A percentile compares a stretch with the other conserved stretches of the same genome.
phyloP scores from a whole-genome alignment of 2,329 filamentous ascomycete species.

The Eutypa lata region DNA sequence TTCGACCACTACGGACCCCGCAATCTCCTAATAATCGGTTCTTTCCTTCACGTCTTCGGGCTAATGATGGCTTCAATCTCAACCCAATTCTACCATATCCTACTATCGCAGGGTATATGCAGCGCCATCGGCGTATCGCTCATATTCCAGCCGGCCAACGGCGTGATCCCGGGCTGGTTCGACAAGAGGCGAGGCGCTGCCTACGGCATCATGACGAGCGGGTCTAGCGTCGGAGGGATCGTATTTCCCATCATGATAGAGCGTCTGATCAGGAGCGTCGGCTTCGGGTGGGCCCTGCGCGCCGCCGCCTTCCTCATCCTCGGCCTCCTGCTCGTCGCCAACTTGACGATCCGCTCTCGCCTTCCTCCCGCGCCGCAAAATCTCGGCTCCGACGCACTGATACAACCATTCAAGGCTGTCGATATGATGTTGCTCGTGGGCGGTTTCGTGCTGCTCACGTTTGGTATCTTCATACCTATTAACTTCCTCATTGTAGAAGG shows the following conservation, averaged over 20 bases:
- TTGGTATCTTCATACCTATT: conserved; percentile 9
- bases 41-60: conserved; percentile 57
- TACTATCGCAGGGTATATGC: conserved; percentile 40
- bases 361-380: background rate
- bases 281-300: conserved; percentile 32
- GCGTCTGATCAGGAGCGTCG: conserved; percentile 47
- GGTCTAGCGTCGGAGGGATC: conserved; percentile 52
- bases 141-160: conserved; percentile 35
- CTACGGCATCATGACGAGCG: conserved; percentile 51
- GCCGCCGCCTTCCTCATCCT: conserved; percentile 15
- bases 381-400: background rate
- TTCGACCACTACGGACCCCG: conserved; percentile 65
- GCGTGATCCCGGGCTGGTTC: conserved; percentile 49
- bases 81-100: conserved; percentile 41
- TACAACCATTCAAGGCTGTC: background rate
- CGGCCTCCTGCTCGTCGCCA: conserved; percentile 10
- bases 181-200: conserved; percentile 47
- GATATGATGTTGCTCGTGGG: background rate
- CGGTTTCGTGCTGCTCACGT: conserved; percentile 4
- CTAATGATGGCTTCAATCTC: conserved; percentile 62
- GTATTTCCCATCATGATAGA: conserved; percentile 60
- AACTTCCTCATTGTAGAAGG: conserved; percentile 5
- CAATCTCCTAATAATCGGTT: conserved; percentile 51
- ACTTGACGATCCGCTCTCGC: conserved; percentile 4
- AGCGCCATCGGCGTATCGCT: conserved; percentile 39